A percentile compares a stretch with the other conserved stretches of the same genome.
These are phyloP conservation scores for Emmonsiellopsis sp. DNA, from an alignment of 2,329 filamentous ascomycete species.

Conservation along the genomic window DNA sequence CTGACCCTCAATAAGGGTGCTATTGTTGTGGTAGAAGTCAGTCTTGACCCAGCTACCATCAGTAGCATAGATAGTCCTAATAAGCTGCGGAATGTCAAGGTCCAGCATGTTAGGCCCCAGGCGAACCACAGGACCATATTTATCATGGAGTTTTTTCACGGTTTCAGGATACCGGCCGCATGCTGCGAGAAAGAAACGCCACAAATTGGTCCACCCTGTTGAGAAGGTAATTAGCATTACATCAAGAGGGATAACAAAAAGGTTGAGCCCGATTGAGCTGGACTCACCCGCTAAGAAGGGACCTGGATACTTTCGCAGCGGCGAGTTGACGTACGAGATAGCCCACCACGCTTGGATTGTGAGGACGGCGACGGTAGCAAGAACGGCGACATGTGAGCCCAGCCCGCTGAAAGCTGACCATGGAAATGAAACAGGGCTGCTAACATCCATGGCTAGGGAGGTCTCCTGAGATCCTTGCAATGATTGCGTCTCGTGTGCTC, in stretches of 20 bases:
- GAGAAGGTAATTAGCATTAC: background rate
- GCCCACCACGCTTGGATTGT: slow-evolving; percentile 12
- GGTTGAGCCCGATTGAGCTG: too few relatives aligned
- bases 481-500: too few relatives aligned
- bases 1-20: slow-evolving; percentile 25
- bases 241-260: too few relatives aligned
- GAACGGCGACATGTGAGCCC: too few relatives aligned
- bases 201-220: slow-evolving; percentile 26
- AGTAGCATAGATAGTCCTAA: slow-evolving; percentile 28
- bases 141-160: slow-evolving; percentile 26
- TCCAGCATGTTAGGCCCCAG: slow-evolving; percentile 33
- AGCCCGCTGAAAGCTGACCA: too few relatives aligned
- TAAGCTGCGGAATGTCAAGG: slow-evolving; percentile 28
- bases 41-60: slow-evolving; percentile 25
- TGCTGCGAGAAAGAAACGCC: slow-evolving; percentile 23
- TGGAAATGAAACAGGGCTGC: too few relatives aligned
- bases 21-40: slow-evolving; percentile 29
- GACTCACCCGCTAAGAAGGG: slow-evolving; percentile 15
- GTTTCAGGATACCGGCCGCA: slow-evolving; percentile 18
- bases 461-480: too few relatives aligned
- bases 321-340: slow-evolving; percentile 11
- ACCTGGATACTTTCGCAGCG: slow-evolving; percentile 13
- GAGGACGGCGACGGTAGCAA: background rate
- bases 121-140: slow-evolving; percentile 33
- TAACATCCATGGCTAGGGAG: too few relatives aligned